Evolutionary conservation across 345 rosid genomes (phyloP), one percentile per base, ranked within the genome.

Genomic region (Erodium maritimum): DNA sequence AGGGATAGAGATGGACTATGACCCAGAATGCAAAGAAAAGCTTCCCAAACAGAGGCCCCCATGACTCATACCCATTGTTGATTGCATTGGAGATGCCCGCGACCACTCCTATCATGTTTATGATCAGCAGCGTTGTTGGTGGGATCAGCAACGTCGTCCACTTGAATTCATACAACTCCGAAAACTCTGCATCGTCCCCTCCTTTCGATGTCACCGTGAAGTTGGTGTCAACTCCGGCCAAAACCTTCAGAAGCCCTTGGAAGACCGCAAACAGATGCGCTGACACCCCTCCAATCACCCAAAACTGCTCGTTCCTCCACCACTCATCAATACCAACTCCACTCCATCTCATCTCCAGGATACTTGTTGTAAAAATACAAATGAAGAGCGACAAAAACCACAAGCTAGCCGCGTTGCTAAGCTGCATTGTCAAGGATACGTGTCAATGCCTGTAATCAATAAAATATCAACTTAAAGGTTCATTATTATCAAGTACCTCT

Each of bases 231-330:
- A 73, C 75, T 29, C 94, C 94, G 0, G 85, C 83, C 57, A 83
- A 56, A 50, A 83, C 85, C 70, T 83, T 81, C 52, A 80, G 70
- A 9, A 81, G 77, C 17, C 87, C 90, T 71, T 80, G 84, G 67
- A 80, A 76, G 56, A 86, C 80, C 3, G 89, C 89, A 55, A 83
- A 77, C 34, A 82, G 78, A 62, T 77, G 89, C 42, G 87, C 69
- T 0, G 85, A 1, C 79, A n/a, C n/a, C n/a, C n/a, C n/a, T n/a
- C n/a, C n/a, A n/a, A n/a, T 83, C 58, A 79, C 83, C 93, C 87
- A 83, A 69, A 81, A 81, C 75, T 83, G 87, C 61, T 86, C 83
- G 24, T 86, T 86, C 67, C 95, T 83, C 95, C 90, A 81, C 87
- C 95, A 83, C 11, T 83, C 84, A 13, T 83, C 72, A 20, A 86